Evolutionary conservation across 495 filamentous ascomycete species (phyloP).

Genomic region (Lasiosphaeris hirsuta): DNA sequence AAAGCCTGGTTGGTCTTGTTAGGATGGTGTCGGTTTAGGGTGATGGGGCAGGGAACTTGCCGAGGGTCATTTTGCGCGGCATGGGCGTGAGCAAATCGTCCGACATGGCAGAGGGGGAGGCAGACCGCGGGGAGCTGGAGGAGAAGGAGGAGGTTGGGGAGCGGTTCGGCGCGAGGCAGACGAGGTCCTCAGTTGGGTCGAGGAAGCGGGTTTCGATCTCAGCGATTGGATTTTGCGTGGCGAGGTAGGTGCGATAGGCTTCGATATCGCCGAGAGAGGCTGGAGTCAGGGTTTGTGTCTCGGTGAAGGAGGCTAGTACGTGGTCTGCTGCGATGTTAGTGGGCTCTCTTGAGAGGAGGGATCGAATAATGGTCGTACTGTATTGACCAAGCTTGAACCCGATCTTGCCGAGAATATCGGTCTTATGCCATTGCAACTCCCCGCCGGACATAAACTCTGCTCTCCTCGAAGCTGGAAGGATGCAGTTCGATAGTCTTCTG

Average conservation of each 20-base stretch:
- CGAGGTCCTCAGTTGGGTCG: slow-evolving; percentile 60
- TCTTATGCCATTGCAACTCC: slow-evolving; percentile 69
- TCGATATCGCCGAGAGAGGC: slow-evolving; percentile 57
- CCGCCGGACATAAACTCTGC: slow-evolving; percentile 61
- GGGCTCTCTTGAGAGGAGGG: background rate
- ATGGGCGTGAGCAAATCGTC: slow-evolving; percentile 24
- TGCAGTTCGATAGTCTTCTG: slow-evolving; percentile 51
- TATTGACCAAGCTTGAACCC: slow-evolving; percentile 78
- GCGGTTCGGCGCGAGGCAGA: slow-evolving; percentile 42
- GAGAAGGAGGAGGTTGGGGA: slow-evolving; percentile 2
- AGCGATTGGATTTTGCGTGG: slow-evolving; percentile 56
- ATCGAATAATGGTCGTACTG: slow-evolving; percentile 46
- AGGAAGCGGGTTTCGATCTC: slow-evolving; percentile 68
- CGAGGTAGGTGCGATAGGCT: slow-evolving; percentile 66
- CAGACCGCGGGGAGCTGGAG: background rate
- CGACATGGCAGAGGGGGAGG: background rate
- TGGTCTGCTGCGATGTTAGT: slow-evolving; percentile 50
- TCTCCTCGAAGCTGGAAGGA: slow-evolving; percentile 61
- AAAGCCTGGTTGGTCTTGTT: background rate
- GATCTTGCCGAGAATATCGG: slow-evolving; percentile 66
- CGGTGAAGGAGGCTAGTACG: slow-evolving; percentile 63
- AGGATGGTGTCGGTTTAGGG: background rate
- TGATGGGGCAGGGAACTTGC: background rate
- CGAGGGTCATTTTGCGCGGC: slow-evolving; percentile 20
- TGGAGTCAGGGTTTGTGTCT: slow-evolving; percentile 51